A percentile compares a stretch with the other conserved stretches of the same genome.
Conservation (phyloP, 768 basidiomycete species). For the Termitomyces bulborhizus region DNA sequence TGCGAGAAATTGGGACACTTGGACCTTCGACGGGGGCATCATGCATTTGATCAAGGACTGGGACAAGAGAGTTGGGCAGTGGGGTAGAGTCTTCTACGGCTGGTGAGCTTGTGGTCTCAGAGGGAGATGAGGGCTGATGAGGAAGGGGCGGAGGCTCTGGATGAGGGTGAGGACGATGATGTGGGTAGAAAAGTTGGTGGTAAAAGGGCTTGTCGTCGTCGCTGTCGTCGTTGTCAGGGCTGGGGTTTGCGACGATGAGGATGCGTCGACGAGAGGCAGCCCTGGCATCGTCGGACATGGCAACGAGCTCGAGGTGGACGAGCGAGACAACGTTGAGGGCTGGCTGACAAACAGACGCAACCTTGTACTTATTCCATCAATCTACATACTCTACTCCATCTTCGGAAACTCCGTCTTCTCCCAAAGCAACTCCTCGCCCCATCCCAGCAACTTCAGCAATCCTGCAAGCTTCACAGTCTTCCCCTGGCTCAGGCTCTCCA, state of each 20-base stretch:
- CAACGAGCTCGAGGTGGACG: not conserved
- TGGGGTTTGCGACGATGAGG: slow-evolving; percentile 58
- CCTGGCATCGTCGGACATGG: slow-evolving; percentile 60
- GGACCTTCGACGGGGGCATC: slow-evolving; percentile 25
- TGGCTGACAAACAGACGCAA: slow-evolving; percentile 9
- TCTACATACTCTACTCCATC: slow-evolving; percentile 31
- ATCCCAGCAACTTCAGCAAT: slow-evolving; percentile 75
- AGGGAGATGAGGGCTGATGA: slow-evolving; percentile 51
- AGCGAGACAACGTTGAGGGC: slow-evolving; percentile 2
- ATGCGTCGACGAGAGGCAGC: slow-evolving; percentile 28
- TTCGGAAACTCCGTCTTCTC: slow-evolving; percentile 79
- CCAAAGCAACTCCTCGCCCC: slow-evolving; percentile 79
- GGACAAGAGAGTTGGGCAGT: slow-evolving; percentile 60
- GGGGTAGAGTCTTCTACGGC: slow-evolving; percentile 60
- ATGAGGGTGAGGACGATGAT: not conserved
- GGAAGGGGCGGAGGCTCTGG: slow-evolving; percentile 4
- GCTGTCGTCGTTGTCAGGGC: slow-evolving; percentile 33
- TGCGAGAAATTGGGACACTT: slow-evolving; percentile 16
- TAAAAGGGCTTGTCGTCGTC: not conserved
- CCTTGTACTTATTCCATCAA: not conserved
- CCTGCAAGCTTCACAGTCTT: slow-evolving; percentile 87
- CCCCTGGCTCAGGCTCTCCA: slow-evolving; percentile 88
- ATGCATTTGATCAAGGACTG: slow-evolving; percentile 32
- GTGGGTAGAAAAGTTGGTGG: too few species aligned
- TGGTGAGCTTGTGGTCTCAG: slow-evolving; percentile 54